Base-by-base conservation (phyloP, 2,329 filamentous ascomycete species). In the Fusarium sulawesiense region DNA sequence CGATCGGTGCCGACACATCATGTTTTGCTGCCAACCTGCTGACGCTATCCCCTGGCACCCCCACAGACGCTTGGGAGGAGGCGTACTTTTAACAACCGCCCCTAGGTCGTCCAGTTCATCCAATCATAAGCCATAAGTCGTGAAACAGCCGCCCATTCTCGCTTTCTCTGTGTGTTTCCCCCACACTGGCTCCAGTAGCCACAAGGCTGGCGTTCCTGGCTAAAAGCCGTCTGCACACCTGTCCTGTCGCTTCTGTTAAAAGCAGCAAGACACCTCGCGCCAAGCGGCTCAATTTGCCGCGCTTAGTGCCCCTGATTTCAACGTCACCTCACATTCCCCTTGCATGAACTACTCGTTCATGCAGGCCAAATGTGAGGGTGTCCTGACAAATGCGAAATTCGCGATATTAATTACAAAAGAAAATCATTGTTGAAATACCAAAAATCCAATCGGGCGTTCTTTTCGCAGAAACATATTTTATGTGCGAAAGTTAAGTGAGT, bases 71-170 rank as follows among this genome's bases (percentile, higher is more conserved):
- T 60, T 71, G 67, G 75, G 69, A 77, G 79, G 79, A 81, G 82
- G 82, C 80, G 82, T 85, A 82, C 80, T 81, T 83, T 82, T 82
- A 79, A 75, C 73, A 70, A 64, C 74, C 73, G 72, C 77, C 73
- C 70, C 72, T 73, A 78, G 75, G 76, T 76, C 74, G 68, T 76
- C 76, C 62, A 57, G 53, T 56, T 73, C 73, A 73, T 81, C 85
- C 86, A 88, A 87, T 88, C 85, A 87, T 84, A 81, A 81, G 73
- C 83, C 84, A 79, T 85, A 80, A 81, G 76, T 81, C 81, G 78
- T 84, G 79, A 81, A 83, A 83, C 78, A 80, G 72, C 76, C 78
- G 75, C 78, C 78, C 56, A 54, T 56, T 50, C 56, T 60, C 50
- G 46, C 57, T 51, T 23, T 57, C 61, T 63, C 62, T 50, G 44